Percentiles rank a stretch among this genome's conserved stretches.
phyloP scores from a whole-genome alignment of 768 basidiomycete species.

The Serendipita vermifera region DNA sequence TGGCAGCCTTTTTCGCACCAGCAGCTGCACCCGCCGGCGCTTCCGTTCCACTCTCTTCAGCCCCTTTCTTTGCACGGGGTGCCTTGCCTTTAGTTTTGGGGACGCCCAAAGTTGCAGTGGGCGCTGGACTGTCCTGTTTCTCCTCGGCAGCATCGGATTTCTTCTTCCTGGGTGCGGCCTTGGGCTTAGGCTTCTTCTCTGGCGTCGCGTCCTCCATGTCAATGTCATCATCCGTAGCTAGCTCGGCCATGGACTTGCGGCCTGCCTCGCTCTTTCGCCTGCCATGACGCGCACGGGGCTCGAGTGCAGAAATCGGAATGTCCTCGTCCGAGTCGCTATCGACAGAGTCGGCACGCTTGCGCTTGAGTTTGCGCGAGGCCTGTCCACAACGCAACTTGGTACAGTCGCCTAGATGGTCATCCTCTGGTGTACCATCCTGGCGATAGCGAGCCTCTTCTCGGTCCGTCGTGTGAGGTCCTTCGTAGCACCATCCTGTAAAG shows the following conservation, averaged over 20 bases:
- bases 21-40: too few species aligned
- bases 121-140: not conserved
- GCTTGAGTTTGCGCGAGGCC: too few species aligned
- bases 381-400: conserved; percentile 34
- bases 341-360: not conserved
- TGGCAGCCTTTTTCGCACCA: not conserved
- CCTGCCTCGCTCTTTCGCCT: conserved; percentile 6
- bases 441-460: conserved; percentile 64
- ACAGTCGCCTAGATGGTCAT: conserved; percentile 61
- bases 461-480: conserved; percentile 40
- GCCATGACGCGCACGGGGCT: conserved; percentile 3
- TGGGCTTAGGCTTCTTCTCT: not conserved
- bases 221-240: not conserved
- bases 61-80: too few species aligned
- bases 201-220: not conserved
- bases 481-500: conserved; percentile 1
- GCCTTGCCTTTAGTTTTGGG: too few species aligned
- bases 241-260: not conserved
- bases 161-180: not conserved
- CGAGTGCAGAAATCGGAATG: not conserved
- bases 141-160: not conserved
- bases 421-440: conserved; percentile 49
- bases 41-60: too few species aligned
- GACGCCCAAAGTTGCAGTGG: too few species aligned
- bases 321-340: not conserved